phyloP scores from a whole-genome alignment of 306 rosid genomes.

The Herpetospermum pedunculosum region DNA sequence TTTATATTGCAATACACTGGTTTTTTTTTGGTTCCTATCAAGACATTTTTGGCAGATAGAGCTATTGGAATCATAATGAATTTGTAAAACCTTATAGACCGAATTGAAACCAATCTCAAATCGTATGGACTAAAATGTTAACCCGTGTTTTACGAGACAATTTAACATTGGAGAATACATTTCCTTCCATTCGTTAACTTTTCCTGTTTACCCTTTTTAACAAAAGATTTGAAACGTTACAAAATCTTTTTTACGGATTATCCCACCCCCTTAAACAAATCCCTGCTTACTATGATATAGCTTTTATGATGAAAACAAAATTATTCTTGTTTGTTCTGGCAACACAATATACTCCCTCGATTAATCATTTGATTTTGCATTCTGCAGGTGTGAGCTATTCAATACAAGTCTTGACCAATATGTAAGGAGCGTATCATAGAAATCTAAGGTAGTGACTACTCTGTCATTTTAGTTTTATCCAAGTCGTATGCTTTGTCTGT shows the following conservation, averaged over 20 bases:
- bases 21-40: too few relatives aligned
- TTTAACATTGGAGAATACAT: not conserved
- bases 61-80: too few relatives aligned
- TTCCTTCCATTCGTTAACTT: not conserved
- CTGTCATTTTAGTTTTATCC: not conserved
- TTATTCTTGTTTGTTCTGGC: not conserved
- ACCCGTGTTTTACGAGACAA: not conserved
- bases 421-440: slow-evolving; percentile 71
- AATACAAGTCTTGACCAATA: slow-evolving; percentile 82
- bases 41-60: too few relatives aligned
- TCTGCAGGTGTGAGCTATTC: slow-evolving; percentile 70
- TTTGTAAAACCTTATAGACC: too few relatives aligned
- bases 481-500: not conserved
- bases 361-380: slow-evolving; percentile 11
- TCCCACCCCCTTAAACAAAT: not conserved
- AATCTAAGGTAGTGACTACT: slow-evolving; percentile 7
- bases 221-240: not conserved
- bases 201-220: not conserved
- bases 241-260: not conserved
- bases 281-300: not conserved
- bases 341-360: not conserved
- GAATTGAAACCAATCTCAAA: not conserved
- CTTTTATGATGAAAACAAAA: not conserved
- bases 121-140: not conserved
- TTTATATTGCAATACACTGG: too few relatives aligned